These are phyloP conservation scores for Prunus mira DNA, from an alignment of 306 rosid species.

Conservation along the genomic window DNA sequence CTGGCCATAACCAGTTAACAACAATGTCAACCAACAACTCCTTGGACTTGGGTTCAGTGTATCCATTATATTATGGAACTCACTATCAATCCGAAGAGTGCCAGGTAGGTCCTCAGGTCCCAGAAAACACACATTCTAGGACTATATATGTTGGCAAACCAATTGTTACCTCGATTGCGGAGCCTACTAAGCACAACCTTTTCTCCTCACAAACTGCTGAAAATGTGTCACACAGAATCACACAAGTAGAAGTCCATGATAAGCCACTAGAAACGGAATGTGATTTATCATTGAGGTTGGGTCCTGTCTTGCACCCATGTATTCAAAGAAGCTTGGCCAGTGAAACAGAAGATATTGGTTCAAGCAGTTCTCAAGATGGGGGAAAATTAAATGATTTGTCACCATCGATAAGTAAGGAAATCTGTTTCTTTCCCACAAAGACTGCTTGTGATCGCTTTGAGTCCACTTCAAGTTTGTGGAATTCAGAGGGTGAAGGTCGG, in stretches of 20 bases:
- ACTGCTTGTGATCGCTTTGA: constrained; percentile 46
- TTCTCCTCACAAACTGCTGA: constrained; percentile 37
- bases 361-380: constrained; percentile 50
- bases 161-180: constrained; percentile 40
- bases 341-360: constrained; percentile 52
- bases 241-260: constrained; percentile 39
- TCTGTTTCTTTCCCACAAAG: constrained; percentile 58
- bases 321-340: constrained; percentile 43
- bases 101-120: constrained; percentile 28
- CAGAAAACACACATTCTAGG: constrained; percentile 38
- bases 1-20: constrained; percentile 44
- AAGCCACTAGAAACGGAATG: constrained; percentile 49
- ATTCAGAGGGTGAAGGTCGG: constrained; percentile 53
- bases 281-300: constrained; percentile 84
- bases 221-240: constrained; percentile 32
- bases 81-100: constrained; percentile 41
- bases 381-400: constrained; percentile 41
- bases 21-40: constrained; percentile 42
- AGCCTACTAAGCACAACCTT: constrained; percentile 51
- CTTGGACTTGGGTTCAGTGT: constrained; percentile 65
- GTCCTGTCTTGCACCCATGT: constrained; percentile 46
- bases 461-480: constrained; percentile 42
- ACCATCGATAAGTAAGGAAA: constrained; percentile 43
- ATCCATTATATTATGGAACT: constrained; percentile 74
- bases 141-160: constrained; percentile 75